Percentiles rank a stretch among this genome's conserved stretches.
Evolutionary conservation across 306 rosid species (phyloP).

Genomic region (Bauhinia variegata): DNA sequence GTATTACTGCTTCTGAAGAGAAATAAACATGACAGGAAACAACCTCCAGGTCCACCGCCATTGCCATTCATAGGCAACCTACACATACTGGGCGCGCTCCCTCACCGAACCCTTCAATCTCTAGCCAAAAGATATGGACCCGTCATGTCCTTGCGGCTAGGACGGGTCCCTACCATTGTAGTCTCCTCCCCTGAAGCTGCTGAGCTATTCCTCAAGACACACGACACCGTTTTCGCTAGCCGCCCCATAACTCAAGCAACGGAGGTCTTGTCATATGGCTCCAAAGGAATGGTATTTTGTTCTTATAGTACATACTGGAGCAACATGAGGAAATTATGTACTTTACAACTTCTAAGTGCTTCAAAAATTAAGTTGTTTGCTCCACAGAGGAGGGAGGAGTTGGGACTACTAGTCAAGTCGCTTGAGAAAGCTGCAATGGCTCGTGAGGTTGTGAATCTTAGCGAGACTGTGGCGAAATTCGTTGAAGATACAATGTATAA

Average conservation of each 20-base stretch:
- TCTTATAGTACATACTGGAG: slow-evolving; percentile 47
- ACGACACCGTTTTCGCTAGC: too few relatives aligned
- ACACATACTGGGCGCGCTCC: slow-evolving; percentile 49
- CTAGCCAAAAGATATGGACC: slow-evolving; percentile 52
- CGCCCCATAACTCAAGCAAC: too few relatives aligned
- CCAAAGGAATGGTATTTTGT: slow-evolving; percentile 31
- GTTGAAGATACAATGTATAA: slow-evolving; percentile 27
- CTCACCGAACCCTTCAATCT: slow-evolving; percentile 46
- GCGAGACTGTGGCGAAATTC: slow-evolving; percentile 2
- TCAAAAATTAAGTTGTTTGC: slow-evolving; percentile 41
- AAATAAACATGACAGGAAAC: slow-evolving; percentile 12
- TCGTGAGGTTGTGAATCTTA: slow-evolving; percentile 36
- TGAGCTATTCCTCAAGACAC: too few relatives aligned
- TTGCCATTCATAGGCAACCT: slow-evolving; percentile 53
- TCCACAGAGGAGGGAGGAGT: slow-evolving; percentile 29
- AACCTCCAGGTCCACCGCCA: slow-evolving; percentile 53
- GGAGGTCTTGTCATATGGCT: slow-evolving; percentile 28
- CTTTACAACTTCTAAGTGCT: slow-evolving; percentile 28
- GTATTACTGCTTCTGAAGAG: slow-evolving; percentile 12
- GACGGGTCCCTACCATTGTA: too few relatives aligned
- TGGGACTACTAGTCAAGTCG: neutral
- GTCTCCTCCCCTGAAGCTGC: too few relatives aligned
- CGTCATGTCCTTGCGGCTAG: too few relatives aligned
- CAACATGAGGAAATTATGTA: slow-evolving; percentile 42
- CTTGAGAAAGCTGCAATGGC: slow-evolving; percentile 5